phyloP scores from a whole-genome alignment of 2,329 filamentous ascomycete species.

The Emericellopsis atlantica region DNA sequence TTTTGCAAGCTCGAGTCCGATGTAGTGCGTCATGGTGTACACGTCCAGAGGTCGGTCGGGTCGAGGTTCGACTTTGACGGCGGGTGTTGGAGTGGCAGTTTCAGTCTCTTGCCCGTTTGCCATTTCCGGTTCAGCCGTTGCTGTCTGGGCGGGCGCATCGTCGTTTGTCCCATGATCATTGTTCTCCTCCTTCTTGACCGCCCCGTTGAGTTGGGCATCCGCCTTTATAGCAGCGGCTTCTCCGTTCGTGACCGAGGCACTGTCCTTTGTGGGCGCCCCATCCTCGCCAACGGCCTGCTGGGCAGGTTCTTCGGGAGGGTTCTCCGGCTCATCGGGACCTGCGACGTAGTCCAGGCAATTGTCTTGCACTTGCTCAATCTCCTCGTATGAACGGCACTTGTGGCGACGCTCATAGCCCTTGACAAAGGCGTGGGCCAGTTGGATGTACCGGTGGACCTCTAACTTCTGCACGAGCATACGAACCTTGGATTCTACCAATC shows the following conservation, averaged over 20 bases:
- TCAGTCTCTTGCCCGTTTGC: conserved; percentile 3
- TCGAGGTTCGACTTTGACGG: too few relatives aligned
- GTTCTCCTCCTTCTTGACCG: background rate
- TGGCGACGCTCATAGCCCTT: conserved; percentile 85
- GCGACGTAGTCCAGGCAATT: conserved; percentile 34
- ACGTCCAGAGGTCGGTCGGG: conserved; percentile 27
- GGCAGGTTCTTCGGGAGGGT: conserved; percentile 20
- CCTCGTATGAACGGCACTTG: conserved; percentile 42
- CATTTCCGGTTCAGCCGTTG: conserved; percentile 17
- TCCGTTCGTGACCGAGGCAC: background rate
- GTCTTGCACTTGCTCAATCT: conserved; percentile 40
- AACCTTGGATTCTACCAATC: conserved; percentile 87
- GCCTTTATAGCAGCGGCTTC: background rate
- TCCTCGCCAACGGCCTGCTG: conserved; percentile 2
- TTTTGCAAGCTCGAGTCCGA: conserved; percentile 69
- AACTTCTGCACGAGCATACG: conserved; percentile 73
- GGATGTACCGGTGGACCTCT: conserved; percentile 68
- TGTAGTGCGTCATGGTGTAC: conserved; percentile 89
- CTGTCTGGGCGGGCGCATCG: conserved; percentile 1
- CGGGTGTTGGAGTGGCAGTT: background rate
- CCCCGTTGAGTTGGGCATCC: background rate
- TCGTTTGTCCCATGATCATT: too few relatives aligned
- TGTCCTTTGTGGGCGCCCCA: too few relatives aligned
- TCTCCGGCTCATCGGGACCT: background rate
- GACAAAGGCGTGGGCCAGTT: conserved; percentile 79